phyloP scores from a whole-genome alignment of 1,139 yeast genomes.

The Sugiyamaella xylanicola region DNA sequence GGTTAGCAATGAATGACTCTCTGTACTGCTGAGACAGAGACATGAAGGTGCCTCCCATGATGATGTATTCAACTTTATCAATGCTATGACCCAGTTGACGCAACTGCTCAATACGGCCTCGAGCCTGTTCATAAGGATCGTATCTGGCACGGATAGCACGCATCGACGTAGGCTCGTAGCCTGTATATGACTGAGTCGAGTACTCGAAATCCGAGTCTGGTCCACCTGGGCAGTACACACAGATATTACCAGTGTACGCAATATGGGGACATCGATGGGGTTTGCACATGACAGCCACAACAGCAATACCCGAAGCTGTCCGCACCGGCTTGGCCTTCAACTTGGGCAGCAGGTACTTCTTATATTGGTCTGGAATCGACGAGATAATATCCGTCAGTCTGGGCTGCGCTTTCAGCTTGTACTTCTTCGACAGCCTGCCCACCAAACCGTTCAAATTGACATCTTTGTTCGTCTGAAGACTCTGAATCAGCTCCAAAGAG shows the following conservation, averaged over 20 bases:
- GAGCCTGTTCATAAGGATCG: conserved; percentile 97
- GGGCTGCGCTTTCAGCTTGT: conserved; percentile 90
- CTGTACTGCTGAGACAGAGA: conserved; percentile 86
- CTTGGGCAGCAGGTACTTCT: conserved; percentile 87
- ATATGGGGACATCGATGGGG: conserved; percentile 99
- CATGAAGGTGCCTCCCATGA: conserved; percentile 99
- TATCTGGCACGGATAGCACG: conserved; percentile 96
- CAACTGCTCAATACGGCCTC: conserved; percentile 95
- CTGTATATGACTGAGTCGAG: conserved; percentile 96
- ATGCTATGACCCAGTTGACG: conserved; percentile 94
- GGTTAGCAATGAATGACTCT: conserved; percentile 81
- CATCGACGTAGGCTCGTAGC: conserved; percentile 99
- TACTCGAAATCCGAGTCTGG: conserved; percentile 98
- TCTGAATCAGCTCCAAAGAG: conserved; percentile 80
- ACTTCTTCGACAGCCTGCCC: conserved; percentile 82
- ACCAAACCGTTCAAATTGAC: conserved; percentile 89
- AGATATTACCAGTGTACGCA: conserved; percentile 97
- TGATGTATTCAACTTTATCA: conserved; percentile 94
- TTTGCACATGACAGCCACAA: conserved; percentile 98
- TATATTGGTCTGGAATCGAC: conserved; percentile 94
- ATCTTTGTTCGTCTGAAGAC: conserved; percentile 73
- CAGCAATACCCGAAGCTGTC: conserved; percentile 97
- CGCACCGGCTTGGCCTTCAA: conserved; percentile 97
- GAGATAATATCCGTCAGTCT: conserved; percentile 91
- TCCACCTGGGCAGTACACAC: conserved; percentile 99